These are phyloP conservation scores for Kluyveromyces aestuarii DNA, from an alignment of 805 yeast species.

Conservation along the genomic window DNA sequence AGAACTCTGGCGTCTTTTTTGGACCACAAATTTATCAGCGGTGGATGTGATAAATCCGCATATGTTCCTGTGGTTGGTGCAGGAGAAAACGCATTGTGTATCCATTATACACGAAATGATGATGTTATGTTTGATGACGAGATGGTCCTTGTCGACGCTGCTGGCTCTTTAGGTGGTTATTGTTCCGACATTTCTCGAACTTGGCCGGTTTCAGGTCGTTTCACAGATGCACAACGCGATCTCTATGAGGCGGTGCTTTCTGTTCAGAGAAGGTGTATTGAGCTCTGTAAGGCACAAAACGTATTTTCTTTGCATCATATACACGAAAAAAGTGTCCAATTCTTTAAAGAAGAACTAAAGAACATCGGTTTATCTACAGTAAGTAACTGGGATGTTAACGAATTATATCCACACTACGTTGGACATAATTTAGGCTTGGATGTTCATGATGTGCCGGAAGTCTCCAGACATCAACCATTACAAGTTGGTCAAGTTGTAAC, in stretches of 20 bases:
- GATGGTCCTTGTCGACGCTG: constrained; percentile 88
- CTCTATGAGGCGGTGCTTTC: constrained; percentile 80
- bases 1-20: constrained; percentile 69
- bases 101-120: constrained; percentile 91
- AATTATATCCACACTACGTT: constrained; percentile 82
- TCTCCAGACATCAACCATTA: constrained; percentile 46
- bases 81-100: constrained; percentile 80
- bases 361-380: constrained; percentile 60
- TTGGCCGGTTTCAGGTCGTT: constrained; percentile 81
- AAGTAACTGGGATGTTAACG: constrained; percentile 43
- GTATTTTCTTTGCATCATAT: constrained; percentile 59
- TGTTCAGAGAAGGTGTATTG: constrained; percentile 73
- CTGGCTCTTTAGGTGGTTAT: constrained; percentile 89
- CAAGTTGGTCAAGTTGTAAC: constrained; percentile 76
- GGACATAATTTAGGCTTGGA: constrained; percentile 95
- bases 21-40: constrained; percentile 71
- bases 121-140: constrained; percentile 70
- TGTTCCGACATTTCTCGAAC: constrained; percentile 93
- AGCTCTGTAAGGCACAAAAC: constrained; percentile 46
- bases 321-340: constrained; percentile 57
- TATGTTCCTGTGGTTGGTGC: constrained; percentile 96
- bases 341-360: constrained; percentile 53
- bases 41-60: constrained; percentile 86
- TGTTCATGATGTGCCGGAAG: constrained; percentile 71
- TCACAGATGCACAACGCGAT: constrained; percentile 72